Evolutionary conservation across 1,284 basidiomycete genomes (phyloP).

Genomic region (Dichomitus squalens): DNA sequence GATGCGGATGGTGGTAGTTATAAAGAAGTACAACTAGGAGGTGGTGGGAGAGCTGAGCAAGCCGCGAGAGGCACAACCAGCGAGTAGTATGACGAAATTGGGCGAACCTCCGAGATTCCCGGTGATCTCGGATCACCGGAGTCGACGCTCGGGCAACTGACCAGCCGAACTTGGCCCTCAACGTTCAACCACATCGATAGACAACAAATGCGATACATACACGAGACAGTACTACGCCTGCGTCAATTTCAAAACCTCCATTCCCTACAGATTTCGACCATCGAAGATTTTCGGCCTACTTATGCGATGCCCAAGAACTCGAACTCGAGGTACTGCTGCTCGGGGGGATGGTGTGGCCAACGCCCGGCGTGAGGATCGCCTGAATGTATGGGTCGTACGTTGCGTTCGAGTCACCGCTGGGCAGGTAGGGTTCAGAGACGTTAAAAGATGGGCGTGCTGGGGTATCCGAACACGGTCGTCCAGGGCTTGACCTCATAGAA

Average conservation of each 20-base stretch:
- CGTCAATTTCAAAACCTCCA: too few species aligned
- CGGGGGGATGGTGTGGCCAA: constrained; percentile 42
- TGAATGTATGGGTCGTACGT: constrained; percentile 50
- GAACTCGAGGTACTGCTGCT: constrained; percentile 23
- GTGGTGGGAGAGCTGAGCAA: neutral
- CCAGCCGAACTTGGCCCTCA: neutral
- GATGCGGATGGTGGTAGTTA: neutral
- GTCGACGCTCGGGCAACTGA: neutral
- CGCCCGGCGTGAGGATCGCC: constrained; percentile 45
- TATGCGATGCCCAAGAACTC: constrained; percentile 23
- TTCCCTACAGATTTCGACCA: too few species aligned
- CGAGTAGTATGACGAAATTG: neutral
- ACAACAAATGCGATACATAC: too few species aligned
- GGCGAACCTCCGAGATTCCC: neutral
- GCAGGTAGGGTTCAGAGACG: constrained; percentile 24
- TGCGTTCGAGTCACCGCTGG: constrained; percentile 44
- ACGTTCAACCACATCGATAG: too few species aligned
- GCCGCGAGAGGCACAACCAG: neutral
- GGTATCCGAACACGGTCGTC: constrained; percentile 29
- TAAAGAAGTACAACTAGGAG: neutral
- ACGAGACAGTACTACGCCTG: too few species aligned
- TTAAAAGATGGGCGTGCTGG: constrained; percentile 35
- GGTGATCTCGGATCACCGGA: neutral
- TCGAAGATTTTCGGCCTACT: neutral
- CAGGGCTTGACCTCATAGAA: constrained; percentile 46